phyloP scores from a whole-genome alignment of 306 rosid species.

The Gillenia trifoliata region DNA sequence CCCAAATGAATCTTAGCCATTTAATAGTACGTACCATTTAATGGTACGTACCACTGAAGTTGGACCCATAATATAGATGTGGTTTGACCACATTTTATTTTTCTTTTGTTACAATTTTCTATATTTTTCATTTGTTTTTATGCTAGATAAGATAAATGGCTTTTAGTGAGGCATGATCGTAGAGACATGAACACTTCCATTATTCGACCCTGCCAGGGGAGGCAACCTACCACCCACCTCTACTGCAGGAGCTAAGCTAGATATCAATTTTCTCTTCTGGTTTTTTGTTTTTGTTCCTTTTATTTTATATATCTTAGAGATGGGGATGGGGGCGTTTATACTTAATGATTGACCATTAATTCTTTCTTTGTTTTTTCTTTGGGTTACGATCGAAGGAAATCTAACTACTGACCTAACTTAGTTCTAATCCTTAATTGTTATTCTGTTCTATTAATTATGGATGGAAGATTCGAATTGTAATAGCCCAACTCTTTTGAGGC shows the following conservation, averaged over 20 bases:
- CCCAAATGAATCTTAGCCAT: too few species aligned
- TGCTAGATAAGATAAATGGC: conserved; percentile 19
- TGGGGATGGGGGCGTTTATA: background rate
- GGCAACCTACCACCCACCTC: conserved; percentile 49
- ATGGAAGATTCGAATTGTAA: background rate
- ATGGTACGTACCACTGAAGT: too few species aligned
- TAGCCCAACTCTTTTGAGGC: too few species aligned
- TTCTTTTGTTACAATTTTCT: background rate
- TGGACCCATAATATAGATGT: conserved; percentile 12
- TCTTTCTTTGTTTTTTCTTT: background rate
- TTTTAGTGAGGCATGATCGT: conserved; percentile 53
- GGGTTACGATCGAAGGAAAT: background rate
- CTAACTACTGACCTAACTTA: background rate
- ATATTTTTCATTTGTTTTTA: background rate
- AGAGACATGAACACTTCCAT: conserved; percentile 56
- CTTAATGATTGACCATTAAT: background rate
- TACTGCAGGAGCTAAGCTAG: background rate
- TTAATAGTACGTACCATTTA: too few species aligned
- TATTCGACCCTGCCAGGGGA: conserved; percentile 59
- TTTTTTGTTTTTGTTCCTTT: background rate
- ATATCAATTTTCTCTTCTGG: background rate
- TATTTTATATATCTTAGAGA: background rate
- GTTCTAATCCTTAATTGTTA: background rate
- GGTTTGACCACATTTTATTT: conserved; percentile 5
- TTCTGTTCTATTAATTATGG: background rate